Base-by-base conservation (phyloP, 2,329 filamentous ascomycete species). In the Paraphaeosphaeria sporulosa region DNA sequence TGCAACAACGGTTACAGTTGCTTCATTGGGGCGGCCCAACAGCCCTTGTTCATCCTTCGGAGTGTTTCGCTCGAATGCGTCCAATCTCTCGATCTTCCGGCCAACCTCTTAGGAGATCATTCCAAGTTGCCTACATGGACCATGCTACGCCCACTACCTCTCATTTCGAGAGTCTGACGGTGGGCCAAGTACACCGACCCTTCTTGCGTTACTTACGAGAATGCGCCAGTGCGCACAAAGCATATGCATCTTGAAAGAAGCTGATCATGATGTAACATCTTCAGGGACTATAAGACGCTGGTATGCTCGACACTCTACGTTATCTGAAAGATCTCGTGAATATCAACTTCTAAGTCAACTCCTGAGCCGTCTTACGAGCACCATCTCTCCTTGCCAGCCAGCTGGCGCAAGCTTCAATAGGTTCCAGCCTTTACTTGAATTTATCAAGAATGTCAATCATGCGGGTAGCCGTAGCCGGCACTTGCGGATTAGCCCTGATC, bases 381-480 rank as follows among this genome's bases (percentile, higher is more conserved):
- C n/a, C 17, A 6, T 32, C 6, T 23, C n/a, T 23, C 10, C n/a
- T n/a, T 7, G 4, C 19, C 15, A n/a, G 19, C 15, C 19, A 43
- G 40, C 5, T 43, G 9, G 9, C 21, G 19, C 42, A 23, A 44
- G 7, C 8, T 6, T 34, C 19, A 17, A 32, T n/a, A 36, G 34
- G 9, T 12, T 19, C 4, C 40, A 23, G 8, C 9, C 9, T 19
- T 44, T 13, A 8, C 9, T 19, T 23, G 19, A 6, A 2, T 23
- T 9, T 1, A 44, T 8, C 49, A 4, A 44, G n/a, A 38, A 71
- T 71, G 65, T 62, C 67, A 59, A 85, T 82, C 75, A 88, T 89
- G 82, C 83, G 86, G 71, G 82, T 89, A 68, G 87, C 86, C 48
- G 83, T 89, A 65, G 87, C 86, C 65, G 87, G 87, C 44, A 87